These are phyloP conservation scores for Metschnikowia amazonensis DNA, from an alignment of 805 yeast species.

Conservation along the genomic window DNA sequence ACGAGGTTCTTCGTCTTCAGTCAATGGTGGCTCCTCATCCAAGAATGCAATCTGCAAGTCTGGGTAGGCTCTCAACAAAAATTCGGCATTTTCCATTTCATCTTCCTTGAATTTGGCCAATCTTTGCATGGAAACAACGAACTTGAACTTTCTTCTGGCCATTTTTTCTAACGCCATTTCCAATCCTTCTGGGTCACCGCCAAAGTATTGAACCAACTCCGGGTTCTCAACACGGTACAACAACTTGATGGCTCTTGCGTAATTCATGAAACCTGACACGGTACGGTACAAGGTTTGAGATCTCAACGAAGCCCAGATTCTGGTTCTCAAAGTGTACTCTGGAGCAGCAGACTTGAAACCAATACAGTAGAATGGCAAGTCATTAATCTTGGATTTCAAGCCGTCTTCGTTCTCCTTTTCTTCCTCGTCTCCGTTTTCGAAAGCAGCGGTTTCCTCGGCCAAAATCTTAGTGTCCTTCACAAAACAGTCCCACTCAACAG, in stretches of 20 bases:
- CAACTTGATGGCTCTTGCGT: slow-evolving; percentile 44
- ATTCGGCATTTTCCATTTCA: slow-evolving; percentile 56
- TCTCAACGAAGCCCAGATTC: slow-evolving; percentile 47
- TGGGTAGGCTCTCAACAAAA: slow-evolving; percentile 61
- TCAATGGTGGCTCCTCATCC: slow-evolving; percentile 54
- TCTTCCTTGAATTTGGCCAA: slow-evolving; percentile 50
- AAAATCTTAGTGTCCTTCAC: slow-evolving; percentile 53
- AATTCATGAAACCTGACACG: slow-evolving; percentile 46
- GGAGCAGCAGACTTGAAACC: slow-evolving; percentile 48
- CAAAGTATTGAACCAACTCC: slow-evolving; percentile 89
- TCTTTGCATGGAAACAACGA: slow-evolving; percentile 65
- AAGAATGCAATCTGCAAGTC: slow-evolving; percentile 62
- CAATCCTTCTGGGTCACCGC: slow-evolving; percentile 95
- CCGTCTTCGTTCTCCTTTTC: slow-evolving; percentile 52
- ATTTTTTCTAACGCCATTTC: slow-evolving; percentile 86
- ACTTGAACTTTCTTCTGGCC: slow-evolving; percentile 61
- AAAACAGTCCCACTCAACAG: slow-evolving; percentile 54
- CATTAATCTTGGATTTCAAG: slow-evolving; percentile 74
- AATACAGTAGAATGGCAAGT: slow-evolving; percentile 44
- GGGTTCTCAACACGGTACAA: slow-evolving; percentile 47
- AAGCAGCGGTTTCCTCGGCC: slow-evolving; percentile 71
- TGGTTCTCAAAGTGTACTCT: slow-evolving; percentile 44
- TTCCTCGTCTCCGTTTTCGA: slow-evolving; percentile 50
- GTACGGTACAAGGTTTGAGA: slow-evolving; percentile 47
- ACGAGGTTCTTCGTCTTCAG: slow-evolving; percentile 45